Evolutionary conservation across 2,329 filamentous ascomycete genomes (phyloP).

Genomic region (Cladosporium phlei): DNA sequence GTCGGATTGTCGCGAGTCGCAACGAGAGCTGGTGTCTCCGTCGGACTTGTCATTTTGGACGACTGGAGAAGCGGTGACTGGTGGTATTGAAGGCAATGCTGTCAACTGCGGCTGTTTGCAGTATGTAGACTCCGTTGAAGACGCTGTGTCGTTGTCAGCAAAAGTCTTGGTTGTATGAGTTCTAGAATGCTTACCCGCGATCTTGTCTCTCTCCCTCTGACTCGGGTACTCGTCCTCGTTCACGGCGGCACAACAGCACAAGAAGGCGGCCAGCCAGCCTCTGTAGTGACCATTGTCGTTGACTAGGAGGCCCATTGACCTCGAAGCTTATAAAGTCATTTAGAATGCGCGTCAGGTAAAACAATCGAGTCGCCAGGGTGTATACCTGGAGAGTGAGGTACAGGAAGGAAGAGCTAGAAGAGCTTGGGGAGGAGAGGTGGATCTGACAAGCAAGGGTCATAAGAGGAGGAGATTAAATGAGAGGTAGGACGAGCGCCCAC

Average conservation of each 20-base stretch:
- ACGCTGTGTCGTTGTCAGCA: no score
- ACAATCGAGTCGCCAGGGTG: background rate
- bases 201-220: conserved; percentile 16
- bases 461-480: conserved; percentile 3
- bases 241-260: conserved; percentile 30
- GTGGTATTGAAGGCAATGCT: background rate
- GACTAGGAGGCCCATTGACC: conserved; percentile 32
- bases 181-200: conserved; percentile 17
- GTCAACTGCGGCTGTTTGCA: background rate
- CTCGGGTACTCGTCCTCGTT: conserved; percentile 26
- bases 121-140: no score
- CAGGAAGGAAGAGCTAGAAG: conserved; percentile 4
- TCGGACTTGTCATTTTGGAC: background rate
- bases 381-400: conserved; percentile 11
- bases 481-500: conserved; percentile 9
- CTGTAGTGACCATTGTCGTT: conserved; percentile 25
- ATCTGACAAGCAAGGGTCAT: conserved; percentile 7
- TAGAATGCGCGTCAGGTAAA: conserved; percentile 12
- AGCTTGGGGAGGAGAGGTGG: background rate
- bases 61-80: no score
- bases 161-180: no score
- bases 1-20: conserved; percentile 4
- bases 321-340: conserved; percentile 10
- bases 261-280: conserved; percentile 32
- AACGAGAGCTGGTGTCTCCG: background rate